A percentile compares a stretch with the other conserved stretches of the same genome.
phyloP scores from a whole-genome alignment of 176 grass and related monocot species.

The Cymbopogon citratus region DNA sequence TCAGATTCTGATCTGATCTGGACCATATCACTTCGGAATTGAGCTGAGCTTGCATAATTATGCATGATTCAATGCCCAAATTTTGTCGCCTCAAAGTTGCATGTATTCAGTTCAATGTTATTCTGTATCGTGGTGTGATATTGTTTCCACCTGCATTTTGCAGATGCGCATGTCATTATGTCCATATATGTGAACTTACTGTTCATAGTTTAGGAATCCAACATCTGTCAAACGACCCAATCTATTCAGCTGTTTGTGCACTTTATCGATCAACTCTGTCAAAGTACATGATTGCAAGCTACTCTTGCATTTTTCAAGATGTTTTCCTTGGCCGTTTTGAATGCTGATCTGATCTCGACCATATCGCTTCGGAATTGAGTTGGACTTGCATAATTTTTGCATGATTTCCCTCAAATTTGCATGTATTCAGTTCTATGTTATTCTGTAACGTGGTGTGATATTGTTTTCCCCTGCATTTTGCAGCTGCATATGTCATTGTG shows the following conservation, averaged over 20 bases:
- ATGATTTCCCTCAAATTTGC: not conserved
- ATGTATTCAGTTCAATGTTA: not conserved
- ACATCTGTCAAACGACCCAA: not conserved
- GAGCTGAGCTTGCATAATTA: conserved; percentile 22
- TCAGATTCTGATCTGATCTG: conserved; percentile 94
- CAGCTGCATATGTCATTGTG: not conserved
- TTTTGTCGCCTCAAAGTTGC: conserved; percentile 20
- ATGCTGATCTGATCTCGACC: conserved; percentile 93
- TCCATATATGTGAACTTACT: not conserved
- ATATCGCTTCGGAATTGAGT: conserved; percentile 54
- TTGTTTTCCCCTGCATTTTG: not conserved
- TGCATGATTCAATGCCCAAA: not conserved
- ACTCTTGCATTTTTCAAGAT: no score
- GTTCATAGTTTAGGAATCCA: not conserved
- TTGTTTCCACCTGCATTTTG: not conserved
- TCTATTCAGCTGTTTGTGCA: not conserved
- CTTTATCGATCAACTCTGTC: not conserved
- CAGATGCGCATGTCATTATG: not conserved
- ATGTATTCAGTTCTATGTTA: not conserved
- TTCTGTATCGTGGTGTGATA: not conserved
- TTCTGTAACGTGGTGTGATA: not conserved
- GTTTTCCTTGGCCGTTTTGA: no score
- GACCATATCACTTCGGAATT: conserved; percentile 71
- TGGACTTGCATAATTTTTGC: conserved; percentile 24
- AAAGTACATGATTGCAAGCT: not conserved